Percentiles rank a stretch among this genome's conserved stretches.
Evolutionary conservation across 2,329 filamentous ascomycete species (phyloP).

Genomic region (Colletotrichum karsti): DNA sequence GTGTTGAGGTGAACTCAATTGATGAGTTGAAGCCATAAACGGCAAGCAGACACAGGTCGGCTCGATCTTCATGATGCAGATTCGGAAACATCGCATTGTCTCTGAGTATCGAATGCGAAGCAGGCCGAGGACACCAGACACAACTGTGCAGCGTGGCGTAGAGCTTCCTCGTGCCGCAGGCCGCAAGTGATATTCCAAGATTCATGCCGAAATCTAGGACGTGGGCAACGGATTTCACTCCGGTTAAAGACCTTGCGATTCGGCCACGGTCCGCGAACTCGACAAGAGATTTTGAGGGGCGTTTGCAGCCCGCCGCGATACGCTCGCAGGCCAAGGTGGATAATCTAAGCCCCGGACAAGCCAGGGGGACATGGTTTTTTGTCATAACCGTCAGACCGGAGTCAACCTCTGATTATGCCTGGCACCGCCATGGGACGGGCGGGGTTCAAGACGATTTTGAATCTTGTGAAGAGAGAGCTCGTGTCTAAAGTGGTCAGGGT

Average conservation of each 20-base stretch:
- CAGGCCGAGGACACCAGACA: not conserved
- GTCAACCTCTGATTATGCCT: not conserved
- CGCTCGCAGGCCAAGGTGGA: not conserved
- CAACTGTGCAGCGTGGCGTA: not conserved
- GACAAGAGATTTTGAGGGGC: not conserved
- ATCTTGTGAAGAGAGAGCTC: not conserved
- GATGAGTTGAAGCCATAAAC: not conserved
- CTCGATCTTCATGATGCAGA: not conserved
- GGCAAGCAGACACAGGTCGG: not conserved
- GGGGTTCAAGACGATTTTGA: not conserved
- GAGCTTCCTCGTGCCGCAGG: not conserved
- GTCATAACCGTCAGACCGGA: not conserved
- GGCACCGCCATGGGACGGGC: not conserved
- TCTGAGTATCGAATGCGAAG: not conserved
- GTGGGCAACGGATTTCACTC: not conserved
- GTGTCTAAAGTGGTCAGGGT: not conserved
- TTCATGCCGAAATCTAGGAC: not conserved
- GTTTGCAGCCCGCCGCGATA: not conserved
- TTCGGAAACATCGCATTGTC: not conserved
- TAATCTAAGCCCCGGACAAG: not conserved
- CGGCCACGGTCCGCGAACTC: not conserved
- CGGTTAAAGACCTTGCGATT: not conserved
- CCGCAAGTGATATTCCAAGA: not conserved
- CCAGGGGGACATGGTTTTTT: not conserved
- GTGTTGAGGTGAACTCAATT: slow-evolving; percentile 10